Evolutionary conservation across 176 grass and related monocot genomes (phyloP).

Genomic region (Oryza longistaminata): DNA sequence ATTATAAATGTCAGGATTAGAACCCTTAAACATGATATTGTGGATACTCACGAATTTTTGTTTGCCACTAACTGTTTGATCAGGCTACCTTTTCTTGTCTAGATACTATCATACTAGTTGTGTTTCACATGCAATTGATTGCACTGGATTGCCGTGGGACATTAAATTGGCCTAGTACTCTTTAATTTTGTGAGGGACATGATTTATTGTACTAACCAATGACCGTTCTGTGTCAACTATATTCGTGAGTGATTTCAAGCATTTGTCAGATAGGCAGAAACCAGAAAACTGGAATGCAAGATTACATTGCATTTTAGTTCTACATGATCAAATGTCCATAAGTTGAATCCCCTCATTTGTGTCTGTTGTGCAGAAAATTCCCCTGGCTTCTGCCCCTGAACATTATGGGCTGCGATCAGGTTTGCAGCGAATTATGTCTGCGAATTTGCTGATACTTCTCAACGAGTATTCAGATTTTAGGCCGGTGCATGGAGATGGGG

Average conservation of each 20-base stretch:
- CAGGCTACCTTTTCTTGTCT: background rate
- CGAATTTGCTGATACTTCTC: background rate
- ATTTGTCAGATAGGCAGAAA: conserved; percentile 19
- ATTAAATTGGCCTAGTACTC: background rate
- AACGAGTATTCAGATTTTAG: conserved; percentile 20
- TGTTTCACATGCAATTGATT: background rate
- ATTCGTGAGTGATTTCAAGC: conserved; percentile 3
- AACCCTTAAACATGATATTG: background rate
- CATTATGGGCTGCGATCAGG: background rate
- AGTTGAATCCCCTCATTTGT: conserved; percentile 18
- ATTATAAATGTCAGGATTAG: background rate
- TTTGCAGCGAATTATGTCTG: background rate
- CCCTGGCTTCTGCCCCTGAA: background rate
- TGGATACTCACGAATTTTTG: too few relatives aligned
- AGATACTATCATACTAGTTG: background rate
- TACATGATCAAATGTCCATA: conserved; percentile 12
- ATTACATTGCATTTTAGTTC: conserved; percentile 10
- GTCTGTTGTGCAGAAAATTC: conserved; percentile 29
- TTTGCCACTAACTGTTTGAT: too few relatives aligned
- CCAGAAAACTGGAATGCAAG: background rate
- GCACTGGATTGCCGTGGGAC: background rate
- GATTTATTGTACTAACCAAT: conserved; percentile 4
- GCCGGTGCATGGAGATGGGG: conserved; percentile 39
- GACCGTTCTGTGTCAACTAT: background rate
- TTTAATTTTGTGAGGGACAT: background rate